Evolutionary conservation across 495 filamentous ascomycete species (phyloP).

Genomic region (Pyrenopolyporus hunteri): DNA sequence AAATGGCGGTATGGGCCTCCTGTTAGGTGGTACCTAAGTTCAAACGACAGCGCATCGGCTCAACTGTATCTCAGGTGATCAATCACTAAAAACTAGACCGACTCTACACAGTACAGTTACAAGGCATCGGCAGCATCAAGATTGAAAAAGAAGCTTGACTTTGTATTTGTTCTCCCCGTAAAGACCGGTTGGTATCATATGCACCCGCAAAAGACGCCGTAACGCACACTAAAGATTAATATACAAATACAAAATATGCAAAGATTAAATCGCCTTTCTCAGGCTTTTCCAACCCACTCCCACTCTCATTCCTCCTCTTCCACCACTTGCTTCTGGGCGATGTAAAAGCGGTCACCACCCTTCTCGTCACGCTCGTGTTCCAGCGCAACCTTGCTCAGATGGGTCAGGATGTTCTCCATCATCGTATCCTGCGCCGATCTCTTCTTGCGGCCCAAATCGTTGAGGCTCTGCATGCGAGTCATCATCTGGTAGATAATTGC

Average conservation of each 20-base stretch:
- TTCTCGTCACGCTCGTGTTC: slow-evolving; percentile 70
- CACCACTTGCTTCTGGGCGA: slow-evolving; percentile 66
- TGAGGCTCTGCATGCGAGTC: slow-evolving; percentile 68
- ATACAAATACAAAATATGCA: slow-evolving; percentile 2
- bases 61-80: too few species aligned
- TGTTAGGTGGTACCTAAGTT: too few species aligned
- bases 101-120: too few species aligned
- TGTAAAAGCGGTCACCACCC: slow-evolving; percentile 60
- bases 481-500: slow-evolving; percentile 79
- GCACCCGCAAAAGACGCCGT: slow-evolving; percentile 11
- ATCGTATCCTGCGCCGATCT: slow-evolving; percentile 73
- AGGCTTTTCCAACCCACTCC: too few species aligned
- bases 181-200: slow-evolving; percentile 32
- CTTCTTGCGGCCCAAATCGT: slow-evolving; percentile 82
- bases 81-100: too few species aligned
- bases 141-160: slow-evolving; percentile 17
- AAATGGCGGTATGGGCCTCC: too few species aligned
- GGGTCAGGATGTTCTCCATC: slow-evolving; percentile 81
- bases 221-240: slow-evolving; percentile 7
- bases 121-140: too few species aligned
- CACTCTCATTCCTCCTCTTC: slow-evolving; percentile 64
- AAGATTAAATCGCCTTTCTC: slow-evolving; percentile 1
- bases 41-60: too few species aligned
- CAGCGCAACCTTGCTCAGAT: slow-evolving; percentile 76
- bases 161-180: slow-evolving; percentile 23